Percentiles rank a stretch among this genome's conserved stretches.
phyloP scores from a whole-genome alignment of 2,329 filamentous ascomycete species.

The Niveomyces coronatus region DNA sequence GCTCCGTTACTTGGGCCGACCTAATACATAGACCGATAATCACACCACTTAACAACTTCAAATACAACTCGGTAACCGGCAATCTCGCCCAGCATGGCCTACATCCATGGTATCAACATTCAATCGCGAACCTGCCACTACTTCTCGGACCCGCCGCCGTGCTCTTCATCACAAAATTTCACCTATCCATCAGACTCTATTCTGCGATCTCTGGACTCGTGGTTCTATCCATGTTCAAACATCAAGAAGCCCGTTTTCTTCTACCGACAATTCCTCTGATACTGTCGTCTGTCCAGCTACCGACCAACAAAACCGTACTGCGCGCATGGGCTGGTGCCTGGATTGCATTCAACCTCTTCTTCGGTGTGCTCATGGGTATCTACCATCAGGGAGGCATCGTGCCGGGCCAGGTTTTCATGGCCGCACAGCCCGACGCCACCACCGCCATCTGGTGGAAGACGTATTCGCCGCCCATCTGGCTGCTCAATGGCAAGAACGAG shows the following conservation, averaged over 20 bases:
- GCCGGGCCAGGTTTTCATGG: constrained; percentile 65
- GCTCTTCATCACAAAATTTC: constrained; percentile 48
- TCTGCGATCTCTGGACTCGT: constrained; percentile 65
- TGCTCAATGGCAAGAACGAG: constrained; percentile 65
- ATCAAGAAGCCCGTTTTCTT: constrained; percentile 73
- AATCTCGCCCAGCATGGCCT: constrained; percentile 69
- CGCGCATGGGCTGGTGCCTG: constrained; percentile 51
- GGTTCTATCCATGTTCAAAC: constrained; percentile 63
- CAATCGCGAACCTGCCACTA: constrained; percentile 59
- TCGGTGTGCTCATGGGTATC: constrained; percentile 66
- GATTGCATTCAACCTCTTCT: constrained; percentile 57
- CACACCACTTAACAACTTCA: constrained; percentile 67
- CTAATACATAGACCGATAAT: constrained; percentile 57
- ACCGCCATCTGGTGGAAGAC: constrained; percentile 79
- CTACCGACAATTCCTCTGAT: constrained; percentile 68
- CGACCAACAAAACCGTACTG: constrained; percentile 38
- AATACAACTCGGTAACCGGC: constrained; percentile 59
- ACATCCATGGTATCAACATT: constrained; percentile 70
- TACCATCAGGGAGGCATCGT: constrained; percentile 76
- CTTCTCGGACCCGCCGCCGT: constrained; percentile 60
- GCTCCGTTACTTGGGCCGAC: constrained; percentile 53
- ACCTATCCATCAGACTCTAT: constrained; percentile 51
- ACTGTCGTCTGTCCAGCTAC: constrained; percentile 60
- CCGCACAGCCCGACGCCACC: constrained; percentile 56
- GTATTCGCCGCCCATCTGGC: constrained; percentile 71